Base-by-base conservation (phyloP, 345 rosid species). In the Diplotaxis tenuifolia region DNA sequence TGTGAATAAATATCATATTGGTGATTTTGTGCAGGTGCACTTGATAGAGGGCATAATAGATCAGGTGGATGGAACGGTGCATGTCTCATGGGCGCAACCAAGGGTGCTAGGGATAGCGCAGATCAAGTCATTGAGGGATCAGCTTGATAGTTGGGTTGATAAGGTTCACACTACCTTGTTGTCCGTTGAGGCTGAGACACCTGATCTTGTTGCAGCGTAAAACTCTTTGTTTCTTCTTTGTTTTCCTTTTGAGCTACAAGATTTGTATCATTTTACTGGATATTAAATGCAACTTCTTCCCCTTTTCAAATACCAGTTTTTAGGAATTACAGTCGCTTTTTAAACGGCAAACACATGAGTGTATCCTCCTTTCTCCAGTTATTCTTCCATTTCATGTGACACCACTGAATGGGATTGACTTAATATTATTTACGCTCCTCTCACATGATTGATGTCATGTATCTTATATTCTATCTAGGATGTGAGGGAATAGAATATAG, bases 71-170 rank as follows among this genome's bases (percentile, higher is more conserved):
- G 96, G 97, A 71, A 89, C 91, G 0, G 94, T 95, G 4, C 82
- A 95, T 0, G 89, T 95, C 9, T 92, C 99, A 0, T 95, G 99
- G 99, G 98, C 94, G 72, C 99, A 95, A 75, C 99, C 99, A 4
- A 86, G 99, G 79, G 99, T 95, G 65, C 80, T 95, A 81, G 99
- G 97, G 58, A 88, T 89, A 38, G 82, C 91, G 6, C 99, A 95
- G 84, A 84, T 95, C 83, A 89, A 82, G 77, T 90, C 96, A 59
- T 80, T 95, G 85, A 84, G 88, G 19, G 96, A 92, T 73, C 96
- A 91, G 62, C 79, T 95, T 76, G 90, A 95, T 70, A 76, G 60
- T 67, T 95, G 99, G 98, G 71, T 89, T 60, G 96, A 67, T 61
- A 92, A 89, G 82, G 99, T 95, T 31, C 97, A 78, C 83, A 78